phyloP scores from a whole-genome alignment of 495 filamentous ascomycete genomes.

The Oleoguttula mirabilis region DNA sequence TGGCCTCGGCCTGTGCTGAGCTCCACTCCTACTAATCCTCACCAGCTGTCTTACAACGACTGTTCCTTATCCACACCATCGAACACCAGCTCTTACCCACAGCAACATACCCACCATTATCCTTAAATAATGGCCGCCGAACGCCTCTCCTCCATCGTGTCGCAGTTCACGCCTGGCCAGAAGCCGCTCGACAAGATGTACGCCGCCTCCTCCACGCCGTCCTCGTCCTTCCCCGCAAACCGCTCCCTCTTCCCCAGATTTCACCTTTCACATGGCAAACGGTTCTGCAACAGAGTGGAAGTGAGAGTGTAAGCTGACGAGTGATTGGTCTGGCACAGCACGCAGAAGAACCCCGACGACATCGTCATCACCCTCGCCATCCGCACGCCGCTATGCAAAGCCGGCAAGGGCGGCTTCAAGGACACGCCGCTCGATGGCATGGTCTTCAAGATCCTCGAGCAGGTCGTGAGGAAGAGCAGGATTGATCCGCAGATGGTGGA shows the following conservation, averaged over 20 bases:
- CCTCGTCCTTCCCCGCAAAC: constrained; percentile 5
- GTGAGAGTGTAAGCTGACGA: neutral
- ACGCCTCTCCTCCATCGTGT: constrained; percentile 74
- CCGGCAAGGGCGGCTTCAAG: constrained; percentile 83
- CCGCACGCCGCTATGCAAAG: constrained; percentile 73
- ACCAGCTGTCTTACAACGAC: too few relatives aligned
- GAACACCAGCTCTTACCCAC: too few relatives aligned
- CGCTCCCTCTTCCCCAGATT: neutral
- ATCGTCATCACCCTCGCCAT: constrained; percentile 85
- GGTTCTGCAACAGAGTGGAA: neutral
- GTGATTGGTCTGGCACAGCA: constrained; percentile 44
- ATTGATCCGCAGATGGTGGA: constrained; percentile 76
- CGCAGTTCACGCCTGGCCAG: constrained; percentile 63
- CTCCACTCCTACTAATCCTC: too few relatives aligned
- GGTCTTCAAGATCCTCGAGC: constrained; percentile 64
- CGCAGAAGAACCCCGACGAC: constrained; percentile 89
- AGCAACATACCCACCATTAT: too few relatives aligned
- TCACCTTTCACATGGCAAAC: neutral
- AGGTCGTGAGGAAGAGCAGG: constrained; percentile 59
- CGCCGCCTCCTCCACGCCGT: constrained; percentile 22
- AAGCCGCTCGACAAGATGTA: constrained; percentile 67
- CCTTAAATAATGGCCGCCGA: constrained; percentile 81
- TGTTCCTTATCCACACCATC: too few relatives aligned
- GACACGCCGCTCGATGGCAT: constrained; percentile 85
- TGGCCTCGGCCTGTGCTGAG: too few relatives aligned